Conservation (phyloP, 768 basidiomycete genomes). For the Termitomyces sp. region DNA sequence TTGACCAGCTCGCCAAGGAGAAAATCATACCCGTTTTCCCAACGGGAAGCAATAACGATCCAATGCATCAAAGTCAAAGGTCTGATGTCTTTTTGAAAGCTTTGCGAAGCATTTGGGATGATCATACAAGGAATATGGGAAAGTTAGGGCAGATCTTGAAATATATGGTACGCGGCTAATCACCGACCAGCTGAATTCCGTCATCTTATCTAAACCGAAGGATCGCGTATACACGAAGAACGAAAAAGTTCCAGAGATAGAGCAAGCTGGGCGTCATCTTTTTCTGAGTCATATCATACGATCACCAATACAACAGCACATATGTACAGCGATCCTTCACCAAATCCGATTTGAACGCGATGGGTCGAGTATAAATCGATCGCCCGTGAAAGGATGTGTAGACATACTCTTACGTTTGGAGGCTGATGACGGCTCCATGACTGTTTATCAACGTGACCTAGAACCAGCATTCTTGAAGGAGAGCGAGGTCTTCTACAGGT, state of each 20-base stretch:
- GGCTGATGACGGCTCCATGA: conserved; percentile 40
- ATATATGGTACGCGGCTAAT: conserved; percentile 74
- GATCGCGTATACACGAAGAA: conserved; percentile 83
- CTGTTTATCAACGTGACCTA: conserved; percentile 78
- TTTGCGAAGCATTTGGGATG: conserved; percentile 84
- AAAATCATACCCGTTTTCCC: conserved; percentile 84
- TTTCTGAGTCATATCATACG: conserved; percentile 81
- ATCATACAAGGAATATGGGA: conserved; percentile 84
- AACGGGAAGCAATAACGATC: conserved; percentile 57
- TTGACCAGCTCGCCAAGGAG: conserved; percentile 71
- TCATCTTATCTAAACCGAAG: conserved; percentile 37
- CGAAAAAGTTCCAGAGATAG: conserved; percentile 73
- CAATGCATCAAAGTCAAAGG: conserved; percentile 73
- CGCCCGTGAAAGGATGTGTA: conserved; percentile 83
- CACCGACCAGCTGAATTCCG: not conserved
- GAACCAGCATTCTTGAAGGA: conserved; percentile 78
- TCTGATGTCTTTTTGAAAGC: conserved; percentile 84
- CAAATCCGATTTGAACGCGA: conserved; percentile 91
- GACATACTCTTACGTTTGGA: conserved; percentile 75
- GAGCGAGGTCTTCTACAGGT: conserved; percentile 73
- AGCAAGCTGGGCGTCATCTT: conserved; percentile 75
- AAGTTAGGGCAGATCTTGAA: conserved; percentile 87
- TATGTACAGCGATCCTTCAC: conserved; percentile 76
- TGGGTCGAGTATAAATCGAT: conserved; percentile 87
- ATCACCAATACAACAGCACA: conserved; percentile 76